These are phyloP conservation scores for Talaromyces wortmannii DNA, from an alignment of 495 filamentous ascomycete genomes.

Conservation along the genomic window DNA sequence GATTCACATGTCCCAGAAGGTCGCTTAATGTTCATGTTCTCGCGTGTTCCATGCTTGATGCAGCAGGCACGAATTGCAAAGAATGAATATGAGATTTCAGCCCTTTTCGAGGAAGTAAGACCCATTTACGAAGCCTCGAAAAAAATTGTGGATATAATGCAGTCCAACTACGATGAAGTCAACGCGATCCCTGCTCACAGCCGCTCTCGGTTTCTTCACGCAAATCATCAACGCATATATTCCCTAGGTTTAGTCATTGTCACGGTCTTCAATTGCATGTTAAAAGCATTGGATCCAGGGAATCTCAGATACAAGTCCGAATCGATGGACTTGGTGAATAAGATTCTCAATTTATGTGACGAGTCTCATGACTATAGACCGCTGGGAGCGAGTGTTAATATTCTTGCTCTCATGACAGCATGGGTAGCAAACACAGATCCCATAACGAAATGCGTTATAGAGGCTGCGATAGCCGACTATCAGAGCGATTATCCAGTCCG, in stretches of 20 bases:
- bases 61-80: conserved; percentile 10
- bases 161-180: not conserved
- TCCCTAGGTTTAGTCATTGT: conserved; percentile 22
- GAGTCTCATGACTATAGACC: conserved; percentile 19
- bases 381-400: conserved; percentile 24
- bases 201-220: conserved; percentile 7
- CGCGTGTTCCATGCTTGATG: conserved; percentile 19
- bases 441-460: conserved; percentile 7
- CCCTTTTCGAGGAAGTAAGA: conserved; percentile 14
- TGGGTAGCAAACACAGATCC: conserved; percentile 19
- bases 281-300: conserved; percentile 12
- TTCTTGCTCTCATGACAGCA: conserved; percentile 19
- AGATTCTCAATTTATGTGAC: conserved; percentile 22
- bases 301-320: conserved; percentile 9
- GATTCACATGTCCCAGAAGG: conserved; percentile 19
- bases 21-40: conserved; percentile 20
- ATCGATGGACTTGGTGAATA: conserved; percentile 14
- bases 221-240: conserved; percentile 27
- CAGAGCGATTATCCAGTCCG: conserved; percentile 14
- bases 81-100: conserved; percentile 2
- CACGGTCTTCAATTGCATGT: conserved; percentile 25
- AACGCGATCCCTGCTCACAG: not conserved
- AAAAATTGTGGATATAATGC: conserved; percentile 9
- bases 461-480: conserved; percentile 17
- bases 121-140: conserved; percentile 21